Evolutionary conservation across 2,329 filamentous ascomycete genomes (phyloP), one percentile per base, ranked within the genome.

Genomic region (Dactylella cylindrospora): DNA sequence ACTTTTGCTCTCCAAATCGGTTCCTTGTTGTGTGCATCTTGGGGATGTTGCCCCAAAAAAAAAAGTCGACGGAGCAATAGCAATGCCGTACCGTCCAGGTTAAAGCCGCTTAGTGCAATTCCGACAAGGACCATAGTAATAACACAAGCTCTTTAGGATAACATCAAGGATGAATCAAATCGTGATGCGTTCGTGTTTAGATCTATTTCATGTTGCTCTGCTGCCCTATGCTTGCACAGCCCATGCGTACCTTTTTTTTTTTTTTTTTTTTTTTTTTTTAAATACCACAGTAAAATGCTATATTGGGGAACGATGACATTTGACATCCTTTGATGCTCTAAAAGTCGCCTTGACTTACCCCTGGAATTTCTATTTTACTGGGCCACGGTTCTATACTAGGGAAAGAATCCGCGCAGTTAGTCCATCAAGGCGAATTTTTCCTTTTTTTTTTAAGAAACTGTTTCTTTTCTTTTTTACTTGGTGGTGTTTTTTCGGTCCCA

Each of bases 161-260:
- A n/a, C n/a, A n/a, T n/a, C n/a, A n/a, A n/a, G n/a, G n/a, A n/a
- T n/a, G n/a, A 43, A 22, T 45, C 12, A 44, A 26, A 29, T 33
- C 35, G 35, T 35, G 12, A 41, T 38, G 6, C 29, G 17, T 10
- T 54, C 26, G 20, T 38, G 13, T 54, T 29, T 8, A 31, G 38
- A 25, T 44, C 35, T 23, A 25, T 19, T 47, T 50, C 32, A 33
- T 20, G 15, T 36, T 53, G 22, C 19, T 26, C 25, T 19, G 23
- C 22, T 52, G 33, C 49, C 36, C 54, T 47, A 43, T 31, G 36
- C 15, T 31, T 62, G 49, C 57, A 62, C 57, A 54, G 57, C 57
- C 57, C 43, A 38, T 49, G 43, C 54, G 57, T n/a, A n/a, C n/a
- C n/a, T n/a, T n/a, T n/a, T n/a, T n/a, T n/a, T n/a, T n/a, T n/a